Percentiles rank a stretch among this genome's conserved stretches.
Evolutionary conservation across 805 yeast species (phyloP).

Genomic region (Maudiozyma barnettii): DNA sequence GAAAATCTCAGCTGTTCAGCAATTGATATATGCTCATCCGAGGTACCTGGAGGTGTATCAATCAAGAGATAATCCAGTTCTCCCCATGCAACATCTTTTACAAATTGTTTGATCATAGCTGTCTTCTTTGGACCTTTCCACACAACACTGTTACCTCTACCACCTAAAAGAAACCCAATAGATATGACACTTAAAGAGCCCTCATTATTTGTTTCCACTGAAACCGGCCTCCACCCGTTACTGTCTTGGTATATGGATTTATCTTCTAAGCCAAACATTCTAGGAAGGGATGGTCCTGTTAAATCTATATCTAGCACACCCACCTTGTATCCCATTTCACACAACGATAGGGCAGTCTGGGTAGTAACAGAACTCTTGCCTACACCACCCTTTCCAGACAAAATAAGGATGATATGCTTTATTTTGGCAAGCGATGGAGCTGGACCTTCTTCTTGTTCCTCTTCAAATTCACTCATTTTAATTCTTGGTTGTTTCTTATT

Average conservation of each 20-base stretch:
- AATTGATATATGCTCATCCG: slow-evolving; percentile 94
- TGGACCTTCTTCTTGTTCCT: slow-evolving; percentile 11
- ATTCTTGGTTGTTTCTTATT: not conserved
- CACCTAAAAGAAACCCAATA: slow-evolving; percentile 74
- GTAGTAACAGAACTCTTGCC: slow-evolving; percentile 96
- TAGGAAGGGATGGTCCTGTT: slow-evolving; percentile 92
- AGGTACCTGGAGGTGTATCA: slow-evolving; percentile 98
- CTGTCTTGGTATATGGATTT: slow-evolving; percentile 71
- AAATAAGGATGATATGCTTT: slow-evolving; percentile 67
- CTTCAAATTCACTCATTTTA: slow-evolving; percentile 3
- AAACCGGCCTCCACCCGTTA: slow-evolving; percentile 90
- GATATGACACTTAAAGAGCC: slow-evolving; percentile 65
- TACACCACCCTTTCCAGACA: slow-evolving; percentile 96
- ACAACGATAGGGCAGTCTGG: slow-evolving; percentile 79
- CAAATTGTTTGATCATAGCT: slow-evolving; percentile 91
- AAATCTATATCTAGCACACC: slow-evolving; percentile 93
- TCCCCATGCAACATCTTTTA: slow-evolving; percentile 89
- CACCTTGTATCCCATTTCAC: slow-evolving; percentile 62
- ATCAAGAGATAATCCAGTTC: slow-evolving; percentile 63
- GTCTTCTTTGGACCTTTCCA: slow-evolving; percentile 99
- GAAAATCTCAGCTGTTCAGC: slow-evolving; percentile 77
- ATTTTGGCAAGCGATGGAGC: slow-evolving; percentile 39
- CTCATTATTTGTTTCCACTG: slow-evolving; percentile 27
- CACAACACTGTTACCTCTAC: slow-evolving; percentile 83
- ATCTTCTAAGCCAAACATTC: slow-evolving; percentile 88